These are phyloP conservation scores for Nannochloris sp. DNA, from an alignment of 139 green algal species.

Conservation along the genomic window DNA sequence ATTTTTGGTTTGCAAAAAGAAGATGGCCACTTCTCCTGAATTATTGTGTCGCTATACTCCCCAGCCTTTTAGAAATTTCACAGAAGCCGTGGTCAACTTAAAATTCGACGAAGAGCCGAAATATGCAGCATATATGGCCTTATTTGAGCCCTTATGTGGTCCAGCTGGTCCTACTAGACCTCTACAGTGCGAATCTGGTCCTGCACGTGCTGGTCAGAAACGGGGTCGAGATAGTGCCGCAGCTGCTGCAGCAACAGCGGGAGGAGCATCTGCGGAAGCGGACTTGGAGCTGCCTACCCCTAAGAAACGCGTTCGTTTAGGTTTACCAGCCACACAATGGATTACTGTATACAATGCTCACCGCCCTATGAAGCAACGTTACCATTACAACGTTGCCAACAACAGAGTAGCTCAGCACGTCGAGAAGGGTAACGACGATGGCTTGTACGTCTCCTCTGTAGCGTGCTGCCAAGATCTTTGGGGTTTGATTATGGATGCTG, in stretches of 20 bases:
- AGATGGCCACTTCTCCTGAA: constrained; percentile 96
- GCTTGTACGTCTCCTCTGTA: constrained; percentile 91
- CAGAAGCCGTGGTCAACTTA: constrained; percentile 93
- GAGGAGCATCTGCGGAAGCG: not conserved
- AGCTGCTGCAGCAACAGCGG: not conserved
- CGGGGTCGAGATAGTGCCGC: constrained; percentile 46
- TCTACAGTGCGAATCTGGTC: constrained; percentile 66
- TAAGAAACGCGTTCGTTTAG: constrained; percentile 94
- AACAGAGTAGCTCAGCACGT: constrained; percentile 90
- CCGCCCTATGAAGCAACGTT: constrained; percentile 98
- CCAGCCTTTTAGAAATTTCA: constrained; percentile 89
- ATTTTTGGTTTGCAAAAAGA: constrained; percentile 99
- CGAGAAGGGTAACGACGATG: constrained; percentile 97
- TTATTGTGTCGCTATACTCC: constrained; percentile 95
- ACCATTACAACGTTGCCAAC: constrained; percentile 99
- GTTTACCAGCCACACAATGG: constrained; percentile 96
- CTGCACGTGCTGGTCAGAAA: constrained; percentile 71
- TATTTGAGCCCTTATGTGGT: constrained; percentile 95
- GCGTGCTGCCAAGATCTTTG: constrained; percentile 96
- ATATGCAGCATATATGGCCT: constrained; percentile 77
- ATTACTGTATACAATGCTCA: constrained; percentile 99
- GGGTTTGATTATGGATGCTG: constrained; percentile 95
- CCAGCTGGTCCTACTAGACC: constrained; percentile 54
- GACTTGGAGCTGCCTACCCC: constrained; percentile 35
- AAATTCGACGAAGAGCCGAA: constrained; percentile 97